Base-by-base conservation (phyloP, 2,329 filamentous ascomycete species). In the Diaporthe citriasiana region DNA sequence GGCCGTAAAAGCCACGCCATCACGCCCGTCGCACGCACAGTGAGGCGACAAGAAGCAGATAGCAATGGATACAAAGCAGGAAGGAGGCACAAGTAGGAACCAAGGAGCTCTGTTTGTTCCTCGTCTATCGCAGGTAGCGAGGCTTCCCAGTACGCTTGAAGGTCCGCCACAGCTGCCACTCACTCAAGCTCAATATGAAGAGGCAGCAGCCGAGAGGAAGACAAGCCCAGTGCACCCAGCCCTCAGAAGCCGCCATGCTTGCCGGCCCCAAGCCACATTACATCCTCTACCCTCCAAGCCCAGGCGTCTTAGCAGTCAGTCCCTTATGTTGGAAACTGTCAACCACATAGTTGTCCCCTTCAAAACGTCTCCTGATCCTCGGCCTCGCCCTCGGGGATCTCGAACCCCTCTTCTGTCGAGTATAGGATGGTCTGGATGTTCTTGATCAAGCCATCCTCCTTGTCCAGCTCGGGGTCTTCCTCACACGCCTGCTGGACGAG, bases 341-440 rank as follows among this genome's bases (percentile, higher is more conserved):
- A 12, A 9, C 30, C 30, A 13, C 6, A 6, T 45, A 17, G 53
- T 19, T 5, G 19, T 55, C 12, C 17, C 40, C 47, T 76, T 82
- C 84, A 95, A 80, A 95, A 95, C 71, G 93, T 95, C 89, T 97
- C 94, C 83, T 95, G 93, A 82, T 87, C 90, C 82, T 97, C 94
- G 79, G 95, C 93, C 30, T 87, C 90, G 82, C 96, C 94, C 66
- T 92, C 91, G 8, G 95, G 95, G 80, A 98, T 97, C 87, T 97
- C 95, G 80, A 97, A 97, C 45, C 93, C 92, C 78, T 94, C 92
- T 89, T 99, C 97, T 76, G 97, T 99, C 76, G 95, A 98, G 89
- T 99, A 99, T 77, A 99, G 89, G 82, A 98, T 98, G 45, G 91
- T 92, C 87, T 99, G 97, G 83, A 99, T 98, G 83, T 96, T 93